Evolutionary conservation across 129 eudicot species (phyloP).

Genomic region (Chrysanthemum seticuspe): DNA sequence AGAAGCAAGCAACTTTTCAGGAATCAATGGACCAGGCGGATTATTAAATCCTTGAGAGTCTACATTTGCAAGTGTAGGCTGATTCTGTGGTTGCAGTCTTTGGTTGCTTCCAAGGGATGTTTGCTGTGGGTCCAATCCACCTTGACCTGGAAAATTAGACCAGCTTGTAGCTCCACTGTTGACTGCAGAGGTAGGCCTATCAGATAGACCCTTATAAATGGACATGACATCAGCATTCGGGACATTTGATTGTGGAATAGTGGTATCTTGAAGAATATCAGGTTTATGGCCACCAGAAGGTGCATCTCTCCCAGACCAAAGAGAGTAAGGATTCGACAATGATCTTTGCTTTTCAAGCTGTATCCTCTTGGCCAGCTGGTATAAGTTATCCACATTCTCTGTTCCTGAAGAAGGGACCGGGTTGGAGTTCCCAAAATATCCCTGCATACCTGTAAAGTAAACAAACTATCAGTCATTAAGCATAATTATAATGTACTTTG

Average conservation of each 20-base stretch:
- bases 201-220: slow-evolving; percentile 60
- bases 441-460: slow-evolving; percentile 58
- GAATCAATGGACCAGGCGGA: slow-evolving; percentile 34
- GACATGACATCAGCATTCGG: slow-evolving; percentile 60
- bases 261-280: slow-evolving; percentile 46
- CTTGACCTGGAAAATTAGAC: slow-evolving; percentile 68
- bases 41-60: slow-evolving; percentile 43
- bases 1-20: slow-evolving; percentile 64
- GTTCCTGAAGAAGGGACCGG: slow-evolving; percentile 48
- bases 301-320: slow-evolving; percentile 52
- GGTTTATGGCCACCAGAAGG: slow-evolving; percentile 32
- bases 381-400: slow-evolving; percentile 56
- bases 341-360: slow-evolving; percentile 76
- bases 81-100: slow-evolving; percentile 58
- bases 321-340: slow-evolving; percentile 46
- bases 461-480: background rate
- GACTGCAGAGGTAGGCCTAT: slow-evolving; percentile 45
- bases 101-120: slow-evolving; percentile 54
- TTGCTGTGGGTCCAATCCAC: slow-evolving; percentile 53
- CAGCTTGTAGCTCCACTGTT: slow-evolving; percentile 35
- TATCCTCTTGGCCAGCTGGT: slow-evolving; percentile 60
- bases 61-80: slow-evolving; percentile 30
- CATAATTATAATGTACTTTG: too few relatives aligned
- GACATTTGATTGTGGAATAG: slow-evolving; percentile 46
- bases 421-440: slow-evolving; percentile 51